A percentile compares a stretch with the other conserved stretches of the same genome.
Evolutionary conservation across 2,329 filamentous ascomycete genomes (phyloP).

Genomic region (Aspergillus viridinutans): DNA sequence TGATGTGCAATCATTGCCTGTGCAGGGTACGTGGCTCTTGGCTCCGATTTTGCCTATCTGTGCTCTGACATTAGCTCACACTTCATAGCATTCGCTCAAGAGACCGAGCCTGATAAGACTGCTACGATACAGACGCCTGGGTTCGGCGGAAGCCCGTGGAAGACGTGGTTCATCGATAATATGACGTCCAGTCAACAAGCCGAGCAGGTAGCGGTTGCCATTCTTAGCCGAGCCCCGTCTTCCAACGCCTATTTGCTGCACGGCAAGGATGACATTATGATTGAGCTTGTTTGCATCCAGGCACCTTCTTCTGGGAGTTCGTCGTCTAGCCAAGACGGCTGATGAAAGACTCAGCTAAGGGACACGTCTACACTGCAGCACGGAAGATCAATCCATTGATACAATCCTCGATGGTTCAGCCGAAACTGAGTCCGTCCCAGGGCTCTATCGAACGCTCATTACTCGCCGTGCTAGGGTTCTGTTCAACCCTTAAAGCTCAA

Average conservation of each 20-base stretch:
- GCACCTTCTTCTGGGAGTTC: constrained; percentile 27
- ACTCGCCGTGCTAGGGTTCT: not conserved
- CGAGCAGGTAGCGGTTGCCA: constrained; percentile 34
- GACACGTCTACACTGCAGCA: not conserved
- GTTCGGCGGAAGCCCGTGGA: constrained; percentile 27
- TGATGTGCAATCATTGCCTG: constrained; percentile 30
- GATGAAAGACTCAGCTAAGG: not conserved
- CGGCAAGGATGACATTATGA: constrained; percentile 27
- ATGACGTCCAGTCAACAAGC: constrained; percentile 32
- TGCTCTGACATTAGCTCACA: constrained; percentile 6
- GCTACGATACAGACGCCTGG: constrained; percentile 29
- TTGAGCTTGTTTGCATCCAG: constrained; percentile 35
- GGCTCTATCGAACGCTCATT: not conserved
- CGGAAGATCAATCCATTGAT: not conserved
- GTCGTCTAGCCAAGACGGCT: constrained; percentile 17
- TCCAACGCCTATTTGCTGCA: constrained; percentile 22
- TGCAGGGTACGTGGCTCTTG: constrained; percentile 24
- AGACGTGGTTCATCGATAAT: constrained; percentile 34
- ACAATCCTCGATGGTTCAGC: not conserved
- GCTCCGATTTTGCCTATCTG: not conserved
- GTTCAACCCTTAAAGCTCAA: not conserved
- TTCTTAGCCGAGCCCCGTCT: constrained; percentile 31
- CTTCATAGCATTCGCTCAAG: constrained; percentile 28
- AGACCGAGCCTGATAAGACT: constrained; percentile 22
- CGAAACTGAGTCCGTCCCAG: not conserved